These are phyloP conservation scores for Candida maesae DNA, from an alignment of 805 yeast species.

Conservation along the genomic window DNA sequence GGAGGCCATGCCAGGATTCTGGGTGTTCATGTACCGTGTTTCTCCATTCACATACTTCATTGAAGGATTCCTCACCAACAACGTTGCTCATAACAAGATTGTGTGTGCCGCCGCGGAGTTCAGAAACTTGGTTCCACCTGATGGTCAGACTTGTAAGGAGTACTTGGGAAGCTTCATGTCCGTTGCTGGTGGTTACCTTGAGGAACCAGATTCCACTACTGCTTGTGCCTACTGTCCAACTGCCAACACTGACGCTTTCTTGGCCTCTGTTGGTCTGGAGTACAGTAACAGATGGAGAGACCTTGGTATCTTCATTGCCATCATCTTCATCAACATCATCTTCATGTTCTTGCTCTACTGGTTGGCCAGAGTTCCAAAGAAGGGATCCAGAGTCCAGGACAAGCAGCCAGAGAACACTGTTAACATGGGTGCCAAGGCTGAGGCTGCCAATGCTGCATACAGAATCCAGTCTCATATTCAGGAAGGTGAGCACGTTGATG, in stretches of 20 bases:
- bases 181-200: constrained; percentile 27
- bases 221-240: constrained; percentile 61
- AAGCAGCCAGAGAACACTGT: constrained; percentile 12
- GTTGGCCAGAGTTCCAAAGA: constrained; percentile 69
- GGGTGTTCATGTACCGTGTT: constrained; percentile 74
- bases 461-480: background rate
- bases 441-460: constrained; percentile 2
- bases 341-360: constrained; percentile 50
- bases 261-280: constrained; percentile 38
- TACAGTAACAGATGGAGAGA: constrained; percentile 63
- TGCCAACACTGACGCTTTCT: constrained; percentile 53
- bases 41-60: constrained; percentile 70
- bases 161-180: constrained; percentile 40
- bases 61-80: constrained; percentile 49
- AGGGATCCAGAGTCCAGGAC: constrained; percentile 26
- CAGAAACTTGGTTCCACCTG: constrained; percentile 46
- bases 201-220: constrained; percentile 33
- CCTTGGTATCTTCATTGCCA: constrained; percentile 51
- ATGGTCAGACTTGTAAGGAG: constrained; percentile 54
- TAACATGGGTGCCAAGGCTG: constrained; percentile 11
- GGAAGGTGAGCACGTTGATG: constrained; percentile 2
- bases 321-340: constrained; percentile 36
- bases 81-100: constrained; percentile 48
- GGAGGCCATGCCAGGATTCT: constrained; percentile 62
- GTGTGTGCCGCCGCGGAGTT: constrained; percentile 46